Conservation (phyloP, 345 rosid genomes). For the Dovyalis caffra region DNA sequence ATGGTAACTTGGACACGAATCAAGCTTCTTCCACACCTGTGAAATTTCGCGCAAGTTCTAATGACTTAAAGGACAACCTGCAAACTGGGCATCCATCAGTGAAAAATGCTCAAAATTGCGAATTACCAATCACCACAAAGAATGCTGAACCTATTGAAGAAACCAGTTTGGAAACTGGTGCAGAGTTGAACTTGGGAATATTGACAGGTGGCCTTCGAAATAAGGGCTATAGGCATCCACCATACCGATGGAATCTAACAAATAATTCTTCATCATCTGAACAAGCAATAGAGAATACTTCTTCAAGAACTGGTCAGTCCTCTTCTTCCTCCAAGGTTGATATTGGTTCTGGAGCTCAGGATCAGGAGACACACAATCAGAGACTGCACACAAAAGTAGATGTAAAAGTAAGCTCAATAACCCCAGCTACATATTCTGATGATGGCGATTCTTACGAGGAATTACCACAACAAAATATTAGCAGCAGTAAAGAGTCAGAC, state of each 20-base stretch:
- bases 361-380: conserved; percentile 31
- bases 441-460: conserved; percentile 42
- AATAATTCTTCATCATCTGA: conserved; percentile 26
- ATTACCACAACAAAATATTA: conserved; percentile 20
- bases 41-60: conserved; percentile 10
- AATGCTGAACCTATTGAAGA: conserved; percentile 33
- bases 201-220: conserved; percentile 55
- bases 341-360: conserved; percentile 25
- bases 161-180: conserved; percentile 37
- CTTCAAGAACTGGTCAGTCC: conserved; percentile 25
- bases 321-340: conserved; percentile 23
- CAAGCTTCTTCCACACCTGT: conserved; percentile 11
- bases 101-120: conserved; percentile 24
- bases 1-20: conserved; percentile 5
- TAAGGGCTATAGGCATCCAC: conserved; percentile 47
- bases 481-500: conserved; percentile 21
- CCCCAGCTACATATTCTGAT: conserved; percentile 25
- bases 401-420: conserved; percentile 28
- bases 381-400: conserved; percentile 24
- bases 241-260: conserved; percentile 37
- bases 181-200: conserved; percentile 40
- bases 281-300: conserved; percentile 33
- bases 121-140: conserved; percentile 14
- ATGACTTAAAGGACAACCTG: not conserved
- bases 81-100: conserved; percentile 21